These are phyloP conservation scores for Phycomyces nitens DNA, from an alignment of 192 early-diverging fungal genomes.

Conservation along the genomic window DNA sequence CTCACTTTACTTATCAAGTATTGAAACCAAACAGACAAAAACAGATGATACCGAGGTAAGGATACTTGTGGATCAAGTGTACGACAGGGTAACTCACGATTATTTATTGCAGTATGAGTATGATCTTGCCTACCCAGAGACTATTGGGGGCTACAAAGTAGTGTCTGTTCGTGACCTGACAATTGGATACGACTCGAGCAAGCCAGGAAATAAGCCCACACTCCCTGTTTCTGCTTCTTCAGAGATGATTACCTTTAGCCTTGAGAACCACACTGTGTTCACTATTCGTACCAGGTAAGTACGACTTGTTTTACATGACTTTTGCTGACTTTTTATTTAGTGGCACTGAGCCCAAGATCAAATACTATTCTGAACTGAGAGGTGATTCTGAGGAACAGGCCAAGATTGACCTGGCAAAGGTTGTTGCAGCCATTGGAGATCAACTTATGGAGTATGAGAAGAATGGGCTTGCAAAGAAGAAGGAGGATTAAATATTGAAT, in stretches of 20 bases:
- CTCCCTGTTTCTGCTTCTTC: constrained; percentile 73
- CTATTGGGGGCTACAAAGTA: constrained; percentile 66
- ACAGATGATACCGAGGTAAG: too few relatives aligned
- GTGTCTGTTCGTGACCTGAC: constrained; percentile 83
- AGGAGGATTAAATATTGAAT: constrained; percentile 22
- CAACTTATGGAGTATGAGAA: constrained; percentile 51
- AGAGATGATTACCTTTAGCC: constrained; percentile 90
- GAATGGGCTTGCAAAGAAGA: constrained; percentile 43
- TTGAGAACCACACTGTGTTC: constrained; percentile 63
- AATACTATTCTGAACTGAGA: constrained; percentile 75
- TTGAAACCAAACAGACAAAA: neutral
- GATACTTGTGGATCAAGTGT: too few relatives aligned
- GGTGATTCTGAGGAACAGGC: constrained; percentile 47
- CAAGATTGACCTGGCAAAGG: constrained; percentile 45
- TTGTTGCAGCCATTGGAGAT: constrained; percentile 48
- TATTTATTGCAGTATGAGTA: constrained; percentile 25
- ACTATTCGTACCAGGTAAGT: constrained; percentile 57
- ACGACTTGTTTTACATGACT: neutral
- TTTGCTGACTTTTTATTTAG: constrained; percentile 41
- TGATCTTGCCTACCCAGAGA: constrained; percentile 66
- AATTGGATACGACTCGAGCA: constrained; percentile 77
- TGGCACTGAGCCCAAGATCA: constrained; percentile 92
- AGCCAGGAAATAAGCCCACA: constrained; percentile 54
- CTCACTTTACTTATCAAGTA: neutral
- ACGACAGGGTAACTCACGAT: neutral